phyloP scores from a whole-genome alignment of 345 rosid genomes.

The Aurinia saxatilis region DNA sequence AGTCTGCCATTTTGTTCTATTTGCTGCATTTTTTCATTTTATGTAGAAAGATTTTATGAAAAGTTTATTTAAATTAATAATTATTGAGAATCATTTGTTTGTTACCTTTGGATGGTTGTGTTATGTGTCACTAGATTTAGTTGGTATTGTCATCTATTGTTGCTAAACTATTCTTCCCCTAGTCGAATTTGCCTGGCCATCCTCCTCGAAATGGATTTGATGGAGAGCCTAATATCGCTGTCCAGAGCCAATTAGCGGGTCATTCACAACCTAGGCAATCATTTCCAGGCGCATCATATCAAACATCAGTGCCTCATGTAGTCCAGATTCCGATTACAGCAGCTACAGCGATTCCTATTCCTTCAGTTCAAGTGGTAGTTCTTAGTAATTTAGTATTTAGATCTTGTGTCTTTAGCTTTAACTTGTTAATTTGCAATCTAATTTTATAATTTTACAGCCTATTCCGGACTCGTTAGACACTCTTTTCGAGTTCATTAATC shows the following conservation, averaged over 20 bases:
- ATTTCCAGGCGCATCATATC: slow-evolving; percentile 46
- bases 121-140: not conserved
- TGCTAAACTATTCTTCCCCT: slow-evolving; percentile 9
- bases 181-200: slow-evolving; percentile 45
- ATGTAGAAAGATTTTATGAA: not conserved
- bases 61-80: not conserved
- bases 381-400: not conserved
- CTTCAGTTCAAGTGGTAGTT: slow-evolving; percentile 56
- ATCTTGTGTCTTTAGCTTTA: not conserved
- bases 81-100: not conserved
- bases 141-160: not conserved
- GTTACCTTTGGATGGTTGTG: not conserved
- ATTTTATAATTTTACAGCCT: slow-evolving; percentile 46
- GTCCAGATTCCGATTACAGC: slow-evolving; percentile 55
- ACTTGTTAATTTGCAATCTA: not conserved
- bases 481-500: slow-evolving; percentile 60
- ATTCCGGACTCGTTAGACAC: slow-evolving; percentile 80
- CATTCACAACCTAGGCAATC: slow-evolving; percentile 47
- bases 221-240: slow-evolving; percentile 31
- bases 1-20: not conserved
- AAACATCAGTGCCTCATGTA: slow-evolving; percentile 41
- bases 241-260: slow-evolving; percentile 45
- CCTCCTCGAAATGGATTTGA: slow-evolving; percentile 43
- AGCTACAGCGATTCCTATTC: slow-evolving; percentile 50
- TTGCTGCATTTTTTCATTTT: not conserved